A percentile compares a stretch with the other conserved stretches of the same genome.
phyloP scores from a whole-genome alignment of 75 land plant species.

The Gnetum montanum region DNA sequence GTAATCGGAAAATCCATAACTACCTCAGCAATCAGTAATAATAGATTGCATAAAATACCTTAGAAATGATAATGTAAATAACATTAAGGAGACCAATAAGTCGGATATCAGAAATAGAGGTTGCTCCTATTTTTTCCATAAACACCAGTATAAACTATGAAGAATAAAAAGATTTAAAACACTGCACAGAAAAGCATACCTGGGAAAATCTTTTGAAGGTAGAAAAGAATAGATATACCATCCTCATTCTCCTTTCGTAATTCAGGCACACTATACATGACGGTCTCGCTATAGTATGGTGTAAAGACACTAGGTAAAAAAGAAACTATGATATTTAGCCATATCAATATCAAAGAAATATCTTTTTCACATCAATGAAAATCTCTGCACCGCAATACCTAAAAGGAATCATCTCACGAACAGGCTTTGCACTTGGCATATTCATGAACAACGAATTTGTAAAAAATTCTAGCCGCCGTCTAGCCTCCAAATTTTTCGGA shows the following conservation, averaged over 20 bases:
- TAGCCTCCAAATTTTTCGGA: conserved; percentile 89
- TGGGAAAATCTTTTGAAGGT: conserved; percentile 93
- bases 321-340: neutral
- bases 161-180: too few species aligned
- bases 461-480: conserved; percentile 80
- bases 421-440: conserved; percentile 71
- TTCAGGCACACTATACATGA: conserved; percentile 71
- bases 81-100: too few species aligned
- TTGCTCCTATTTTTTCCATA: too few species aligned
- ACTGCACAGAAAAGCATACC: conserved; percentile 46
- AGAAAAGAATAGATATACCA: conserved; percentile 90
- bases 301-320: conserved; percentile 72
- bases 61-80: too few species aligned
- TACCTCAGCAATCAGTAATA: too few species aligned
- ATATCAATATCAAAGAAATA: conserved; percentile 1
- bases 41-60: too few species aligned
- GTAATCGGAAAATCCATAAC: too few species aligned
- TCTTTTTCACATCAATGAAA: neutral
- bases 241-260: conserved; percentile 74
- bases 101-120: too few species aligned
- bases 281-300: conserved; percentile 92
- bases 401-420: conserved; percentile 77
- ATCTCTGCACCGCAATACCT: conserved; percentile 30
- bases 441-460: conserved; percentile 93
- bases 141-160: too few species aligned